phyloP scores from a whole-genome alignment of 169 alveolate genomes.

The Eimeria acervulina region DNA sequence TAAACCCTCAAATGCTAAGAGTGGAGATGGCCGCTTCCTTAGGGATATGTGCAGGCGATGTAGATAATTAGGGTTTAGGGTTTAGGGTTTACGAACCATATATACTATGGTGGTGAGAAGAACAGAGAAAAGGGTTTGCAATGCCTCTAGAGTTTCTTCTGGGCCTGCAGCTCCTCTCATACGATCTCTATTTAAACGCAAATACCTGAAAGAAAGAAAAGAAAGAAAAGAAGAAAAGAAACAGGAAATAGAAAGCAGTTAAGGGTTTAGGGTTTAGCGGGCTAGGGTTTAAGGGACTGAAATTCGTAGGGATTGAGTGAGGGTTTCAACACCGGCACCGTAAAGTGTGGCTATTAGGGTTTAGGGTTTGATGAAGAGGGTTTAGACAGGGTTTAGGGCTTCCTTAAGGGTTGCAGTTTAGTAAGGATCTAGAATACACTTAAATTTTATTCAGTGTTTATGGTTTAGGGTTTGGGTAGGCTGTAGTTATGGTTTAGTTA shows the following conservation, averaged over 20 bases:
- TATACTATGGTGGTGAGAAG: constrained; percentile 49
- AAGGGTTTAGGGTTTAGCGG: constrained; percentile 46
- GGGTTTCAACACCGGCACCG: no score
- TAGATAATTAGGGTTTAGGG: neutral
- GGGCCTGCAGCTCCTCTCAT: constrained; percentile 97
- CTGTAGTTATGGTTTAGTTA: no score
- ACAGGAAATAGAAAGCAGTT: neutral
- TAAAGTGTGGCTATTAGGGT: no score
- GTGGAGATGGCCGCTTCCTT: no score
- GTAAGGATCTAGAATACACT: no score
- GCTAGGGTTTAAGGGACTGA: no score
- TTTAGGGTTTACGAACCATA: constrained; percentile 62
- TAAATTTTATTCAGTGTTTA: no score
- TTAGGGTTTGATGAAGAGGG: no score
- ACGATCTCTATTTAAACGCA: constrained; percentile 98
- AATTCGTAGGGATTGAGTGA: no score
- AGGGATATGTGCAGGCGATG: constrained; percentile 85
- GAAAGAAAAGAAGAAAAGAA: neutral
- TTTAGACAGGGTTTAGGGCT: no score
- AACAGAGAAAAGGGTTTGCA: constrained; percentile 63
- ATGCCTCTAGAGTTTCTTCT: constrained; percentile 35
- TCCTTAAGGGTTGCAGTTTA: no score
- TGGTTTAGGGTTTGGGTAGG: no score
- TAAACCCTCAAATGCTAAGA: constrained; percentile 90
- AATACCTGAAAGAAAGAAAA: constrained; percentile 86